Evolutionary conservation across 2,329 filamentous ascomycete genomes (phyloP).

Genomic region (Thermochaetoides dissita): DNA sequence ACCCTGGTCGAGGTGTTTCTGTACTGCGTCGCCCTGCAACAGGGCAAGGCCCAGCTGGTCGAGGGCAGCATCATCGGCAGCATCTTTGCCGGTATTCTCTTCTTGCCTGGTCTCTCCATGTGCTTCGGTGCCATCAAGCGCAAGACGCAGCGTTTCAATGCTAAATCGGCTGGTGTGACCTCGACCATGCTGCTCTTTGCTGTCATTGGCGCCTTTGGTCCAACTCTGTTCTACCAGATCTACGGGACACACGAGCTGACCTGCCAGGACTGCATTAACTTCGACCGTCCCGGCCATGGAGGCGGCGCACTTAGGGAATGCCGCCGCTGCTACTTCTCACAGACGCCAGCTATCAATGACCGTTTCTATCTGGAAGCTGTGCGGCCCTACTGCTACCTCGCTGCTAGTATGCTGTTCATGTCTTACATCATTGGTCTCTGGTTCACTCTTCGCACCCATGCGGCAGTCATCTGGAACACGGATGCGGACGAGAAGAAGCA

Average conservation of each 20-base stretch:
- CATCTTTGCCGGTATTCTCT: conserved; percentile 91
- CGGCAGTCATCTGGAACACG: conserved; percentile 89
- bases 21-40: conserved; percentile 83
- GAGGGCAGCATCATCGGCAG: conserved; percentile 96
- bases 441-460: conserved; percentile 91
- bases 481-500: conserved; percentile 66
- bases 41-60: conserved; percentile 85
- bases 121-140: conserved; percentile 96
- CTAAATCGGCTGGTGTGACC: conserved; percentile 86
- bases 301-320: conserved; percentile 54
- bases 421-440: conserved; percentile 88
- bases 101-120: conserved; percentile 92
- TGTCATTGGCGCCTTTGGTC: conserved; percentile 86
- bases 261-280: conserved; percentile 53
- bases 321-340: conserved; percentile 85
- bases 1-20: conserved; percentile 95
- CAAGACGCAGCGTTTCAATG: conserved; percentile 97
- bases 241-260: conserved; percentile 95
- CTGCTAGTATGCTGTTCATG: conserved; percentile 71
- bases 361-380: conserved; percentile 84
- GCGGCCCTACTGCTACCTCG: conserved; percentile 82
- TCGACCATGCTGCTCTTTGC: conserved; percentile 97
- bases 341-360: conserved; percentile 70
- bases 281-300: conserved; percentile 20
- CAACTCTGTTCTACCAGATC: conserved; percentile 95